Evolutionary conservation across 1,139 yeast genomes (phyloP), one percentile per base, ranked within the genome.

Genomic region (Candida frijolesensis): DNA sequence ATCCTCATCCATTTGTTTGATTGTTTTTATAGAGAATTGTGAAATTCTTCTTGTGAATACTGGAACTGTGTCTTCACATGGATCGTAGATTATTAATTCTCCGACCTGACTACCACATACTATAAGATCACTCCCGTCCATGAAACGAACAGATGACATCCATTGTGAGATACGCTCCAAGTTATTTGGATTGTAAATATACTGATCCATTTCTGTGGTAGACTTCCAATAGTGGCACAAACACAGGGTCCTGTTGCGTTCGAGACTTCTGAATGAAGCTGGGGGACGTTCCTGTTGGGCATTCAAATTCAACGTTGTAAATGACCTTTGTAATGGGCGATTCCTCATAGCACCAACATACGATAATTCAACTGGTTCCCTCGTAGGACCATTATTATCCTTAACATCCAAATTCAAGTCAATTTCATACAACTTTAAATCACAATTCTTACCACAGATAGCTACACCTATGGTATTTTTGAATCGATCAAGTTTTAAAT

Each of bases 361-460:
- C 35, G 46, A 30, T 40, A 52, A 46, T 2, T 45, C 42, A n/a
- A 32, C 2, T 19, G 14, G 47, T 14, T 37, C 30, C 15, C 30
- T 25, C 9, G 8, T 15, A 4, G 15, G 15, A 33, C 34, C 32
- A 11, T 30, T 18, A 25, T 19, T 12, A 25, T 6, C 27, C 14
- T 46, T 8, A 8, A 9, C 25, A 6, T 47, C 49, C 38, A 35
- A 16, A 10, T 35, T 40, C 34, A 53, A 43, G 25, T 51, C 53
- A 14, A 62, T 52, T 14, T 62, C 63, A 51, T 70, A 72, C 27
- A 66, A 47, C 51, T 72, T 73, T 32, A 79, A 58, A 42, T 76
- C 82, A 47, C 71, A 70, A 49, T 77, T 74, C 54, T 76, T 73
- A 3, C 84, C 84, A 1, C 82, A 82, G 48, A 72, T 63, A 0